Conservation (phyloP, 2,329 filamentous ascomycete genomes). For the Xylariaceae sp. region DNA sequence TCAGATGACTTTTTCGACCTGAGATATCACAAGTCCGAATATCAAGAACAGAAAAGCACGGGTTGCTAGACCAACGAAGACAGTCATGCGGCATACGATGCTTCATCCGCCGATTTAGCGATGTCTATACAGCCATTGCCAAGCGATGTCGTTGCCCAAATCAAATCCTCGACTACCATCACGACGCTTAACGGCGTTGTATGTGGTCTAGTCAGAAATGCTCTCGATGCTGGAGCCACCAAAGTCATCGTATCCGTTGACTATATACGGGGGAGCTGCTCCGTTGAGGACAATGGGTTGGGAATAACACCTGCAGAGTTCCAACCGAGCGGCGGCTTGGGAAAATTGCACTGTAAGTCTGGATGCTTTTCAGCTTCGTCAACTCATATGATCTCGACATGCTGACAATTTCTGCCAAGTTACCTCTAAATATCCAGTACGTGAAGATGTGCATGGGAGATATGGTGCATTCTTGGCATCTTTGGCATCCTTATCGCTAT, state of each 20-base stretch:
- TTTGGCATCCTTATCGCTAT: constrained; percentile 66
- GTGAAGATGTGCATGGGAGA: constrained; percentile 53
- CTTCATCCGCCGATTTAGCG: constrained; percentile 10
- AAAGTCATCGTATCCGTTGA: constrained; percentile 68
- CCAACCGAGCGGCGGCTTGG: constrained; percentile 60
- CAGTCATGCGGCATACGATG: constrained; percentile 1
- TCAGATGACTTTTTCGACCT: background rate
- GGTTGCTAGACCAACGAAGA: background rate
- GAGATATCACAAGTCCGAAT: background rate
- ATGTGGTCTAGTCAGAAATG: constrained; percentile 71
- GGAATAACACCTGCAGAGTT: constrained; percentile 77
- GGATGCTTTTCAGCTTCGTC: background rate
- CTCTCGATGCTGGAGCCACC: constrained; percentile 71
- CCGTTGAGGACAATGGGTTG: constrained; percentile 75
- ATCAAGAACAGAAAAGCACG: background rate
- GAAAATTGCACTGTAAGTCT: constrained; percentile 63
- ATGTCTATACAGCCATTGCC: constrained; percentile 68
- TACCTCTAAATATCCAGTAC: constrained; percentile 65
- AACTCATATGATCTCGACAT: constrained; percentile 5
- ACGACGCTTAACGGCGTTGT: constrained; percentile 67
- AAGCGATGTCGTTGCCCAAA: constrained; percentile 64
- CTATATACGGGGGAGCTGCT: constrained; percentile 68
- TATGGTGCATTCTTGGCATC: constrained; percentile 74
- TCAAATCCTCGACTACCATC: constrained; percentile 80
- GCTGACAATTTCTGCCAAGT: constrained; percentile 43